Evolutionary conservation across 1,284 basidiomycete species (phyloP), one percentile per base, ranked within the genome.

Genomic region (Tilletia caries): DNA sequence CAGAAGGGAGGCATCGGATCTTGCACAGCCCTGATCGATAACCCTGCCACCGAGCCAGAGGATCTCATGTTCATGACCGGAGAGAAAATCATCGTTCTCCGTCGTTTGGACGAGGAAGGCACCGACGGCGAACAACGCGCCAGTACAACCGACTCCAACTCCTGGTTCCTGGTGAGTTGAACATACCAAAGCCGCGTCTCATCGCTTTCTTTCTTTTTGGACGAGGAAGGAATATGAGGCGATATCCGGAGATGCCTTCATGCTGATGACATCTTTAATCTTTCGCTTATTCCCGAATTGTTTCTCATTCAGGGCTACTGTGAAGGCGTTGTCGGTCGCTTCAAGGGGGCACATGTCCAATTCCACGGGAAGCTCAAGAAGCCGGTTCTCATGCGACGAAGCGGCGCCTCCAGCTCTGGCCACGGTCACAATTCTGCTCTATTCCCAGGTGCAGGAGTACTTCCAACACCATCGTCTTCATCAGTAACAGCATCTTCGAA

Each of bases 281-380:
- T 32, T 18, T n/a, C 48, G 37, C 33, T 70, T 18, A 18, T 44
- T 44, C 25, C 46, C 46, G 46, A 50, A 50, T n/a, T 50, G 46
- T n/a, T n/a, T n/a, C 20, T 64, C 74, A 54, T 27, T n/a, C 52
- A 91, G 87, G 91, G 91, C 0, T 91, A 90, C 76, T 96, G 94
- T 81, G 93, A 96, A 85, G 93, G 91, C 66, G 92, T 95, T 62
- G 90, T 95, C 1, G 93, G 93, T 18, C 88, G 89, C 52, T 94
- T 95, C 82, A 86, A 87, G 41, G 89, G 87, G 2, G 79, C 84
- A 15, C 86, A 90, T 73, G 92, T 95, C 13, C 86, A 85, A 23
- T 91, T 94, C 76, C 89, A 89, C 75, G 87, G 87, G 2, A 90
- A 89, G 73, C 87, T 93, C 75, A 93, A 93, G 85, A 89, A 89